Percentiles rank a stretch among this genome's conserved stretches.
phyloP scores from a whole-genome alignment of 1,139 yeast species.

The Tardiomyces blankii region DNA sequence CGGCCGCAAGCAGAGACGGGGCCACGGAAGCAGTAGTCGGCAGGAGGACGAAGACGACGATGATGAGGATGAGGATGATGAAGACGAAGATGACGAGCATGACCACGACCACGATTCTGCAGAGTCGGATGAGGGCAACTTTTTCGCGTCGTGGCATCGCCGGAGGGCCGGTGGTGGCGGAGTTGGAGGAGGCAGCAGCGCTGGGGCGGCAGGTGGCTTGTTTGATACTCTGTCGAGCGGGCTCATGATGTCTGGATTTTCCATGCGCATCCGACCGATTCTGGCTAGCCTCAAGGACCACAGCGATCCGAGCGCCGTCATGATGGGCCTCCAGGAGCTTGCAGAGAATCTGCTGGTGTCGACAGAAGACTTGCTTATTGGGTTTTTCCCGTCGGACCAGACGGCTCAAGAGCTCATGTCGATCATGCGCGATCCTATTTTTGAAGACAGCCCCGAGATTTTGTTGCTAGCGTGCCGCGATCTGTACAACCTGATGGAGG shows the following conservation, averaged over 20 bases:
- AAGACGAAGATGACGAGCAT: constrained; percentile 6
- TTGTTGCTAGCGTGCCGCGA: constrained; percentile 82
- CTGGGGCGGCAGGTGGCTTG: constrained; percentile 13
- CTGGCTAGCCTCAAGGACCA: constrained; percentile 21
- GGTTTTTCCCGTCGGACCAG: constrained; percentile 45
- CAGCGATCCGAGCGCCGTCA: constrained; percentile 35
- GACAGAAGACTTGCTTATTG: constrained; percentile 24
- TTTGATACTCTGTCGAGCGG: constrained; percentile 20
- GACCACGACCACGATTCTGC: constrained; percentile 9
- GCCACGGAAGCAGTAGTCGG: constrained; percentile 1
- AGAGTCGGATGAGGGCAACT: constrained; percentile 11
- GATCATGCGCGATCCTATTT: constrained; percentile 46
- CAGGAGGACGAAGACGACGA: neutral
- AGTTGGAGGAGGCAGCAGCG: constrained; percentile 4
- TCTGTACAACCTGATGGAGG: constrained; percentile 71
- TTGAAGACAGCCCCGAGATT: constrained; percentile 61
- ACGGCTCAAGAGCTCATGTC: constrained; percentile 46
- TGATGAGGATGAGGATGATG: constrained; percentile 15
- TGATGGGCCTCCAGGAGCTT: constrained; percentile 29
- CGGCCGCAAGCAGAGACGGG: constrained; percentile 5
- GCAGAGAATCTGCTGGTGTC: constrained; percentile 27
- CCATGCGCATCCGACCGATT: constrained; percentile 21
- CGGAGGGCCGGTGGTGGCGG: constrained; percentile 6
- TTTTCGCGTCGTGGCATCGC: constrained; percentile 7
- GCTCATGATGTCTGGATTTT: constrained; percentile 25